phyloP scores from a whole-genome alignment of 768 basidiomycete species.

The Pleurotus pulmonarius region DNA sequence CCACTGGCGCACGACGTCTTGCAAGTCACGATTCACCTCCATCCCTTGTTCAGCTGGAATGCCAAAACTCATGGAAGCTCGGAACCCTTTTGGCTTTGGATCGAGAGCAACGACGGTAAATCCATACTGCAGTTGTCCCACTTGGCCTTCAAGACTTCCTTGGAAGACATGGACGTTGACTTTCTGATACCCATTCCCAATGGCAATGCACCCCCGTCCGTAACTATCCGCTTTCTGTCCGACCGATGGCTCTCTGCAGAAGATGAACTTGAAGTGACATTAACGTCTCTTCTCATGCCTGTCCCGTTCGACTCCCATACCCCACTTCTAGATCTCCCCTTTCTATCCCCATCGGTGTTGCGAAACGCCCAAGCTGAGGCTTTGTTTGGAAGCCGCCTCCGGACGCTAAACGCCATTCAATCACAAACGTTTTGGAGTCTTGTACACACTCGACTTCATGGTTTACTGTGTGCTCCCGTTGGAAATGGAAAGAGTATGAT shows the following conservation, averaged over 20 bases:
- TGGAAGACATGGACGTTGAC: constrained; percentile 55
- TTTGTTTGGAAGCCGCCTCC: constrained; percentile 41
- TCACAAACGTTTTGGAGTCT: constrained; percentile 87
- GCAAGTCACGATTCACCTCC: constrained; percentile 62
- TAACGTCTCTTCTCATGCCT: constrained; percentile 80
- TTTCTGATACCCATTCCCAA: constrained; percentile 78
- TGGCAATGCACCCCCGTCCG: constrained; percentile 52
- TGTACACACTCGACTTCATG: constrained; percentile 60
- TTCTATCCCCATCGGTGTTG: constrained; percentile 56
- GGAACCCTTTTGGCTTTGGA: constrained; percentile 96
- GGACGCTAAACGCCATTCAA: constrained; percentile 79
- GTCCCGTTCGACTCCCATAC: constrained; percentile 49
- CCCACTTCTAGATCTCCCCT: constrained; percentile 68
- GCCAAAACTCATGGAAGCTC: constrained; percentile 64
- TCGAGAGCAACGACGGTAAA: constrained; percentile 82
- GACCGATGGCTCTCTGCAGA: constrained; percentile 95
- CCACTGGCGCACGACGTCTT: constrained; percentile 86
- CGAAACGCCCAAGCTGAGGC: constrained; percentile 42
- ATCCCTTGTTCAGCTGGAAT: constrained; percentile 78
- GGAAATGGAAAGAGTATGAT: constrained; percentile 80
- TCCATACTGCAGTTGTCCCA: constrained; percentile 79
- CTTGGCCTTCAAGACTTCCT: constrained; percentile 66
- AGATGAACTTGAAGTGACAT: constrained; percentile 56
- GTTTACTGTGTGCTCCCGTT: constrained; percentile 74
- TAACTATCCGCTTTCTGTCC: constrained; percentile 79